These are phyloP conservation scores for Rhizophagus sp. DNA, from an alignment of 192 early-diverging fungal species.

Conservation along the genomic window DNA sequence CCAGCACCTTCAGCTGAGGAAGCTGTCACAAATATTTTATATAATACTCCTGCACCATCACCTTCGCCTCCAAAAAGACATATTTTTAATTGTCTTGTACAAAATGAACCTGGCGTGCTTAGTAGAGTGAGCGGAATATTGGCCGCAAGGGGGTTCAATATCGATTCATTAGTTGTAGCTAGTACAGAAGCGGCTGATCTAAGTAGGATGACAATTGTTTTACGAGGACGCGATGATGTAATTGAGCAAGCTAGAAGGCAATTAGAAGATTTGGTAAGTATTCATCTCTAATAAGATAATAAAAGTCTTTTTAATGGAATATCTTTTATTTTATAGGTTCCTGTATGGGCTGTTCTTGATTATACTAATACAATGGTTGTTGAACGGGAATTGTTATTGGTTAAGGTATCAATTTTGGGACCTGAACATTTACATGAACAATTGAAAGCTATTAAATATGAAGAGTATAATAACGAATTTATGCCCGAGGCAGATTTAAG, in stretches of 20 bases:
- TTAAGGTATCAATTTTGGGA: slow-evolving; percentile 87
- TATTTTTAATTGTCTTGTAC: slow-evolving; percentile 93
- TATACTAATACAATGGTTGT: slow-evolving; percentile 88
- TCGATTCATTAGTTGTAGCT: slow-evolving; percentile 95
- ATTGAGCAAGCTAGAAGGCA: slow-evolving; percentile 94
- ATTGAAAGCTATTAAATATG: slow-evolving; percentile 37
- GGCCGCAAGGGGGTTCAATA: slow-evolving; percentile 95
- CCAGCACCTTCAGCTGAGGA: slow-evolving; percentile 81
- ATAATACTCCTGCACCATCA: slow-evolving; percentile 79
- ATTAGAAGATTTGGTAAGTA: slow-evolving; percentile 88
- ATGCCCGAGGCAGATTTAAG: slow-evolving; percentile 27
- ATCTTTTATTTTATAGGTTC: slow-evolving; percentile 50
- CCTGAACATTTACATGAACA: slow-evolving; percentile 65
- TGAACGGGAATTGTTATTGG: slow-evolving; percentile 89
- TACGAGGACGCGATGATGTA: slow-evolving; percentile 77
- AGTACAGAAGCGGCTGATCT: slow-evolving; percentile 94
- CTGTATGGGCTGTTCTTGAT: slow-evolving; percentile 97
- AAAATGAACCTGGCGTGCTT: slow-evolving; percentile 87
- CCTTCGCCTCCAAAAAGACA: slow-evolving; percentile 69
- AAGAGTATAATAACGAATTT: slow-evolving; percentile 45
- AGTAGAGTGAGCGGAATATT: slow-evolving; percentile 83
- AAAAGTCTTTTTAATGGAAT: background rate
- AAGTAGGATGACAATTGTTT: slow-evolving; percentile 94
- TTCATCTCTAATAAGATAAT: background rate
- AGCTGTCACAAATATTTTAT: slow-evolving; percentile 95